Evolutionary conservation across 139 green algal species (phyloP).

Genomic region (Nannochloris sp.): DNA sequence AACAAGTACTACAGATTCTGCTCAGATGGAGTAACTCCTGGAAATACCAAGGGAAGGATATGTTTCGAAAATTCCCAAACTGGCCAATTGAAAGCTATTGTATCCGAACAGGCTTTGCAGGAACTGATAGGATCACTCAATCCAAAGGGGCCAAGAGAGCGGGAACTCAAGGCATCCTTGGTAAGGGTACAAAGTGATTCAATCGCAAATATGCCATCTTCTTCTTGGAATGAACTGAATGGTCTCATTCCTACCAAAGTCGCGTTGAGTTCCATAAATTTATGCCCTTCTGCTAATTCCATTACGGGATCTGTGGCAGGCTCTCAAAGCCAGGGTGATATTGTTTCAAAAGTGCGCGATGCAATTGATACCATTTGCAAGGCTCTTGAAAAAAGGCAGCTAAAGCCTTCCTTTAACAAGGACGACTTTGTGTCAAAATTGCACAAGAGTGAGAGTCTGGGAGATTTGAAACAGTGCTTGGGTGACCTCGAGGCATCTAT

Average conservation of each 20-base stretch:
- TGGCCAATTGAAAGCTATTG: slow-evolving; percentile 37
- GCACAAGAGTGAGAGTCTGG: slow-evolving; percentile 10
- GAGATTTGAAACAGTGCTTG: slow-evolving; percentile 40
- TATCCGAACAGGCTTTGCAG: slow-evolving; percentile 31
- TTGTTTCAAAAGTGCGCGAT: slow-evolving; percentile 6
- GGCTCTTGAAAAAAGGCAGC: neutral
- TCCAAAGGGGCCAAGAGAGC: slow-evolving; percentile 44
- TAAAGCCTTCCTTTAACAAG: slow-evolving; percentile 2
- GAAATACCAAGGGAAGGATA: slow-evolving; percentile 11
- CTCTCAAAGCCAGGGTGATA: no score
- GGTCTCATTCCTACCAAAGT: slow-evolving; percentile 4
- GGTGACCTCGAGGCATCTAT: slow-evolving; percentile 47
- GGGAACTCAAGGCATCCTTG: slow-evolving; percentile 29
- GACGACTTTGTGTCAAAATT: slow-evolving; percentile 32
- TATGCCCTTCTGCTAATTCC: neutral
- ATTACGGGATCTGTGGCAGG: neutral
- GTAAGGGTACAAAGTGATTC: slow-evolving; percentile 13
- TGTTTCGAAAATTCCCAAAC: slow-evolving; percentile 35
- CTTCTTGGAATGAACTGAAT: no score
- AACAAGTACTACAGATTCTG: slow-evolving; percentile 67
- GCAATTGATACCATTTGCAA: slow-evolving; percentile 6
- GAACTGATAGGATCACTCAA: slow-evolving; percentile 43
- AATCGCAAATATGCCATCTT: slow-evolving; percentile 26
- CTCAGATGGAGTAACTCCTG: slow-evolving; percentile 14
- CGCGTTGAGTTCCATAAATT: slow-evolving; percentile 23